Percentiles rank a stretch among this genome's conserved stretches.
Conservation (phyloP, 176 grass and related monocot species). For the Saccharum spontaneum region DNA sequence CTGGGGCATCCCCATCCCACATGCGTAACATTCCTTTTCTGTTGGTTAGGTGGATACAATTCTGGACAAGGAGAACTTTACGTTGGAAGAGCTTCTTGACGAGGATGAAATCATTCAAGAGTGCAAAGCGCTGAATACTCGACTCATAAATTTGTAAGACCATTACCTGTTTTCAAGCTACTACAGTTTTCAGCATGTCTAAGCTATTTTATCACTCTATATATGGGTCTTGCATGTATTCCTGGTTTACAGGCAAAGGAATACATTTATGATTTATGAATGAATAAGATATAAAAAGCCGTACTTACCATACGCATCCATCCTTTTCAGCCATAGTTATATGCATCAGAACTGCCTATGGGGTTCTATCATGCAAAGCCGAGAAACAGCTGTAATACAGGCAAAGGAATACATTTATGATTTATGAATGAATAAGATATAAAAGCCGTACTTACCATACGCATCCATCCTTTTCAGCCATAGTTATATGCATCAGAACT, state of each 20-base stretch:
- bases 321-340: not conserved
- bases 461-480: not conserved
- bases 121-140: slow-evolving; percentile 92
- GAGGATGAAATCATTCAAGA: slow-evolving; percentile 96
- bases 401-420: not conserved
- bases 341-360: not conserved
- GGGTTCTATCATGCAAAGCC: not conserved
- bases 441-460: not conserved
- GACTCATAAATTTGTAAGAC: slow-evolving; percentile 87
- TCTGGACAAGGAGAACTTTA: slow-evolving; percentile 92
- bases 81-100: slow-evolving; percentile 85
- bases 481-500: not conserved
- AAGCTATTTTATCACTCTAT: not conserved
- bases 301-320: not conserved
- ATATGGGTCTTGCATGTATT: not conserved
- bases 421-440: not conserved
- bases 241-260: too few relatives aligned
- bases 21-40: slow-evolving; percentile 6
- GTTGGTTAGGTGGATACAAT: slow-evolving; percentile 79
- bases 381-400: not conserved
- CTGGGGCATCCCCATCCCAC: not conserved
- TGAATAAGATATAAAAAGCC: not conserved
- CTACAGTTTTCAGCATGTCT: not conserved
- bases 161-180: not conserved
- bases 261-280: not conserved